Base-by-base conservation (phyloP, 1,139 yeast species). In the Saccharomyces pastorianus region DNA sequence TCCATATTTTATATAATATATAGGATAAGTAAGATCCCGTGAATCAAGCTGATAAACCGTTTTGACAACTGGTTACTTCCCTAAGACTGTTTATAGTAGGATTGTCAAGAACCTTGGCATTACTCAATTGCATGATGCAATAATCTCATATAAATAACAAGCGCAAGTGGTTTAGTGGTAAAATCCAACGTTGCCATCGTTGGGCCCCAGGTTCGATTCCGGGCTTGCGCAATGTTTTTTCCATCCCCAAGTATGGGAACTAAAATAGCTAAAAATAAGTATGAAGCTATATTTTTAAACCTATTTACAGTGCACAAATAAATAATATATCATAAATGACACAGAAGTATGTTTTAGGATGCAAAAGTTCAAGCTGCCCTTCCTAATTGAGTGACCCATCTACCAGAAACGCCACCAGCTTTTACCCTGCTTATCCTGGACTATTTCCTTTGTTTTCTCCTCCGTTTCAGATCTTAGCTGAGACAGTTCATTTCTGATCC, bases 401-500 rank as follows among this genome's bases (percentile, higher is more conserved):
- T 47, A 61, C 66, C 66, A 64, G 48, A 59, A 48, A 42, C 56
- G 60, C 68, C 68, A 64, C 65, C 67, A 62, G 31, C 70, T 71
- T 55, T 70, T 71, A 13, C 42, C 47, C 17, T 69, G 70, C 54
- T 69, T 72, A 58, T 72, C 71, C 50, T 69, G 60, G 29, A 68
- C 66, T 9, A 74, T 65, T 50, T 72, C 73, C 44, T 67, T 62
- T 31, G 76, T 72, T 63, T 75, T 65, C 57, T 65, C 62, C 61
- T 65, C 46, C 65, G 73, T 67, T 58, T 73, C 60, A 55, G 60
- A 62, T 25, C 65, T 62, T 14, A 65, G 60, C 42, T 60, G 53
- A 46, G 72, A 72, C 32, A 81, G 61, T 56, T 81, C 81, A 55
- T 60, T 62, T 23, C 65, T 61, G 23, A 64, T 62, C 46, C 60